Evolutionary conservation across 345 rosid species (phyloP).

Genomic region (Murraya paniculata): DNA sequence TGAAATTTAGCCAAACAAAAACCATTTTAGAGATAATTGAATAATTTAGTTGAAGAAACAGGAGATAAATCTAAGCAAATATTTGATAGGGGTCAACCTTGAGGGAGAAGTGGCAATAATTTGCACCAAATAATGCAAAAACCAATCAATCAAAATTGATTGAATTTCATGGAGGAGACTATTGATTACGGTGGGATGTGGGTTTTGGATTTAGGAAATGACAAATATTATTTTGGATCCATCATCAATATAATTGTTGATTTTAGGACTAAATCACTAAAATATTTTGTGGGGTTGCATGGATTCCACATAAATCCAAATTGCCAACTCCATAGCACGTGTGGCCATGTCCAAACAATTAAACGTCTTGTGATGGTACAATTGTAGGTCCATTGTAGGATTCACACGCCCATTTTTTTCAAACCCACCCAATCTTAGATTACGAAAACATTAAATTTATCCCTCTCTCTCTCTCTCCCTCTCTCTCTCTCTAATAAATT

Average conservation of each 20-base stretch:
- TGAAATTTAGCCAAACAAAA: neutral
- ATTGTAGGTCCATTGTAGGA: constrained; percentile 4
- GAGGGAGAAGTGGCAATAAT: neutral
- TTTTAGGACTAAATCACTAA: neutral
- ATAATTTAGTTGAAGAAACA: neutral
- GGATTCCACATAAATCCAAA: constrained; percentile 13
- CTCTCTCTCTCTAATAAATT: too few species aligned
- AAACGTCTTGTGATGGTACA: constrained; percentile 6
- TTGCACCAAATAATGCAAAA: neutral
- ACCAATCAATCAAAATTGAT: neutral
- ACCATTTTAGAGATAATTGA: neutral
- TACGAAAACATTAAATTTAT: too few species aligned
- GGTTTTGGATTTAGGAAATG: neutral
- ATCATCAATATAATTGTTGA: neutral
- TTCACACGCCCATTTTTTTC: neutral
- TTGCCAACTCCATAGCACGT: constrained; percentile 14
- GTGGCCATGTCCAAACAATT: constrained; percentile 22
- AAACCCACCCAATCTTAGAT: neutral
- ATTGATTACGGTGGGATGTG: neutral
- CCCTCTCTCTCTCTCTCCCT: too few species aligned
- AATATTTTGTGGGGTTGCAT: neutral
- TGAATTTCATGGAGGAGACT: neutral
- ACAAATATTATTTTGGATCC: constrained; percentile 10
- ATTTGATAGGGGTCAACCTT: neutral
- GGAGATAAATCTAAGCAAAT: neutral